Evolutionary conservation across 225 moss, liverwort and hornwort genomes (phyloP), one percentile per base, ranked within the genome.

Genomic region (Polytrichum formosum): DNA sequence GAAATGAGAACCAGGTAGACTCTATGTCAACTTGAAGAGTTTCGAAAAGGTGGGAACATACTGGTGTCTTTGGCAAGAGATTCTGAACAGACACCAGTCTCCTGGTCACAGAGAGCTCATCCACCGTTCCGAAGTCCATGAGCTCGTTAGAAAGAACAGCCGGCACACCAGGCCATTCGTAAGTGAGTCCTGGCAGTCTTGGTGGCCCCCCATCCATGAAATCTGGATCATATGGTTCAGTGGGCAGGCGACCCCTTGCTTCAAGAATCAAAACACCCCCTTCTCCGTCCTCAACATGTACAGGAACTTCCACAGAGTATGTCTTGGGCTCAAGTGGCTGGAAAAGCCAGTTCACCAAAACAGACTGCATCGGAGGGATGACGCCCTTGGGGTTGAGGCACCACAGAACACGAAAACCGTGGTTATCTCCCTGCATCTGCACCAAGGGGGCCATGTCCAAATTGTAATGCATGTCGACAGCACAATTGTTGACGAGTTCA

Each of bases 261-360:
- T 84, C 77, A 31, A 97, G 70, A 21, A 62, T 75, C 20, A 97
- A 66, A 53, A 79, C 23, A 61, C 81, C 80, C 2, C 88, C 87
- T 77, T 91, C 83, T 23, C 91, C 91, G 26, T 73, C 30, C 13
- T 74, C 76, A 23, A 97, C 83, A 2, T 75, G 64, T 23, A 94
- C 72, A 5, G 75, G 68, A 5, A 94, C 76, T 53, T 75, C 73
- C 61, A 84, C 81, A 18, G 81, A 63, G 65, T 97, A 97, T 37
- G 60, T 70, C 71, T 83, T 92, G 16, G 92, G 76, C 79, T 97
- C 89, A 33, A 97, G 74, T 54, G 97, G 97, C 55, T 91, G 94
- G 68, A 97, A 97, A 53, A 91, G 81, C 92, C 93, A 93, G 23
- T 91, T 90, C 53, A 97, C 84, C 71, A 97, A 74, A 68, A 94